phyloP scores from a whole-genome alignment of 2,329 filamentous ascomycete species.

The Botrytis pseudocinerea region DNA sequence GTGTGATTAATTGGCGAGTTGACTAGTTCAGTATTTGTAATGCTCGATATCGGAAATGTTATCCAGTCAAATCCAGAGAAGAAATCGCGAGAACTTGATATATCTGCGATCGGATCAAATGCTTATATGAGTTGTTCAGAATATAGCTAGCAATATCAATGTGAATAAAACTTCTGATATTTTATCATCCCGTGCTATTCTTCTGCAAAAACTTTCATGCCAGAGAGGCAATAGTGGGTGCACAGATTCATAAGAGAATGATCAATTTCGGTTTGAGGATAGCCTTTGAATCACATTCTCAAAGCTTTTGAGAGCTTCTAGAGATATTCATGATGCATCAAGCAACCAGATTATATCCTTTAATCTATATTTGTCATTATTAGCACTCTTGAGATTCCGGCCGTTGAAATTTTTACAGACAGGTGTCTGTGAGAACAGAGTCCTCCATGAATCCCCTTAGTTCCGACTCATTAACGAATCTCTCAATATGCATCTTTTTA shows the following conservation, averaged over 20 bases:
- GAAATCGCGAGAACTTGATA: background rate
- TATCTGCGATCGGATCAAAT: background rate
- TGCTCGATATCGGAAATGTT: background rate
- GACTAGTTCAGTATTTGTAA: no score
- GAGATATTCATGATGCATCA: background rate
- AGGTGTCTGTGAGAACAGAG: background rate
- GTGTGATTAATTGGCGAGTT: background rate
- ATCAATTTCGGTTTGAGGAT: background rate
- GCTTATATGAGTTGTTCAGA: background rate
- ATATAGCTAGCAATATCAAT: background rate
- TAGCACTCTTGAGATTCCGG: no score
- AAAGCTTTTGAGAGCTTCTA: background rate
- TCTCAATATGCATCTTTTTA: rapidly evolving
- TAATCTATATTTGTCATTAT: no score
- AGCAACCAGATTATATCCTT: background rate
- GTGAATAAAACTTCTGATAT: background rate
- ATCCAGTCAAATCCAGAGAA: background rate
- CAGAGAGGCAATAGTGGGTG: background rate
- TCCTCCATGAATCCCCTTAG: background rate
- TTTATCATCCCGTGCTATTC: background rate
- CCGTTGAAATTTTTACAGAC: background rate
- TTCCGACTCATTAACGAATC: background rate
- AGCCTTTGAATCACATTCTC: background rate
- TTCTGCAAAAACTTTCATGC: background rate
- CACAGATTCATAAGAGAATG: background rate